Percentiles rank a stretch among this genome's conserved stretches.
Evolutionary conservation across 768 basidiomycete genomes (phyloP).

Genomic region (Hygrocybe coccinea): DNA sequence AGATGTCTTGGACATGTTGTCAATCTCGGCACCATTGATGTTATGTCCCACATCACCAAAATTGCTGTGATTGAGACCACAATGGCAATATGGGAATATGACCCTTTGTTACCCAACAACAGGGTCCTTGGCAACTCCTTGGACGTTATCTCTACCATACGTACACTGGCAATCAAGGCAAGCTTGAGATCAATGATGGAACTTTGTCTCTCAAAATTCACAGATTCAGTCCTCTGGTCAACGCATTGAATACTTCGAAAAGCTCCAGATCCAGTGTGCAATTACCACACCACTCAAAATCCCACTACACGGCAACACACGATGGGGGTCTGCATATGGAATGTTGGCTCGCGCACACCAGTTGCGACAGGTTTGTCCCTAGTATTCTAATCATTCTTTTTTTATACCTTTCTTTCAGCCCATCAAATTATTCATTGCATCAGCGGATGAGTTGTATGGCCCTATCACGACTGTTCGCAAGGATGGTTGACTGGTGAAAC

Average conservation of each 20-base stretch:
- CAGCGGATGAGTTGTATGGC: constrained; percentile 25
- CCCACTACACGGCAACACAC: constrained; percentile 22
- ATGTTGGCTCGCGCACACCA: constrained; percentile 19
- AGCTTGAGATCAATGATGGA: constrained; percentile 2
- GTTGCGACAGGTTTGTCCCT: constrained; percentile 12
- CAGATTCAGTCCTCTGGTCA: constrained; percentile 25
- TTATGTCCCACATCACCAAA: constrained; percentile 31
- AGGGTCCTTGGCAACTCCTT: constrained; percentile 23
- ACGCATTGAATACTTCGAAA: constrained; percentile 20
- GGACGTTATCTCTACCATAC: constrained; percentile 28
- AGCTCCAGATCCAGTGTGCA: constrained; percentile 15
- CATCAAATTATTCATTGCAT: constrained; percentile 11
- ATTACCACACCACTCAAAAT: constrained; percentile 17
- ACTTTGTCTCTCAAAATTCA: background rate
- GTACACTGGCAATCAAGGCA: constrained; percentile 30
- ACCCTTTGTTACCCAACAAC: constrained; percentile 22
- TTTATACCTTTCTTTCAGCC: constrained; percentile 5
- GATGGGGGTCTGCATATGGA: constrained; percentile 22
- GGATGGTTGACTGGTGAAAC: constrained; percentile 14
- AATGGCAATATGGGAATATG: constrained; percentile 32
- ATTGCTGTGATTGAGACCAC: constrained; percentile 24
- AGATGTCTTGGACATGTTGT: constrained; percentile 28
- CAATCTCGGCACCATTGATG: constrained; percentile 22
- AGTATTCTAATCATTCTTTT: no score
- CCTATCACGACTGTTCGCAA: constrained; percentile 25